phyloP scores from a whole-genome alignment of 371 early-diverging fungal genomes.

The Mortierella sp. region DNA sequence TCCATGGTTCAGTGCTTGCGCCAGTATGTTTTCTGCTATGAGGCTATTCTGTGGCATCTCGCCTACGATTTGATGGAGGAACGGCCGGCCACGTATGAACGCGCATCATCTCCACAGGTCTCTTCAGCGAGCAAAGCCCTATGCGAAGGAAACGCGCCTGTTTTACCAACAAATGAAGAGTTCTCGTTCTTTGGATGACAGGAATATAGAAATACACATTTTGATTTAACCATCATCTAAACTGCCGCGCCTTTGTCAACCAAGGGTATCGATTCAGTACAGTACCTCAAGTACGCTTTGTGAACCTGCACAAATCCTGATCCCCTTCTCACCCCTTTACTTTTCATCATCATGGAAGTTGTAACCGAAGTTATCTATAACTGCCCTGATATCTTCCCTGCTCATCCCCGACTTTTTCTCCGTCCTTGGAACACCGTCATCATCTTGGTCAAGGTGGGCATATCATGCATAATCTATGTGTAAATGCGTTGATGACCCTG shows the following conservation, averaged over 20 bases:
- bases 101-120: not conserved
- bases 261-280: too few species aligned
- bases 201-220: not conserved
- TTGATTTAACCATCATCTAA: too few species aligned
- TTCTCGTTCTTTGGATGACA: constrained; percentile 23
- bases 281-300: too few species aligned
- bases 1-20: constrained; percentile 90
- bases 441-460: too few species aligned
- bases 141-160: constrained; percentile 14
- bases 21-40: constrained; percentile 93
- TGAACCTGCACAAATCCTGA: not conserved
- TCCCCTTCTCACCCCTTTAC: not conserved
- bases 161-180: constrained; percentile 11
- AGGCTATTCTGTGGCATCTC: constrained; percentile 78
- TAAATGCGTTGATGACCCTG: too few species aligned
- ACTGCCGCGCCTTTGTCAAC: too few species aligned
- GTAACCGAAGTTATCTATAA: constrained; percentile 4
- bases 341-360: not conserved
- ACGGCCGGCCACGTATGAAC: not conserved
- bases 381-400: constrained; percentile 16
- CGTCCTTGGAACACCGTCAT: not conserved
- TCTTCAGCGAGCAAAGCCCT: not conserved
- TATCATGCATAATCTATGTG: too few species aligned
- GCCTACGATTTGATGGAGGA: constrained; percentile 10
- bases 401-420: constrained; percentile 1